A percentile compares a stretch with the other conserved stretches of the same genome.
These are phyloP conservation scores for Beauveria sp. DNA, from an alignment of 2,329 filamentous ascomycete species.

Conservation along the genomic window DNA sequence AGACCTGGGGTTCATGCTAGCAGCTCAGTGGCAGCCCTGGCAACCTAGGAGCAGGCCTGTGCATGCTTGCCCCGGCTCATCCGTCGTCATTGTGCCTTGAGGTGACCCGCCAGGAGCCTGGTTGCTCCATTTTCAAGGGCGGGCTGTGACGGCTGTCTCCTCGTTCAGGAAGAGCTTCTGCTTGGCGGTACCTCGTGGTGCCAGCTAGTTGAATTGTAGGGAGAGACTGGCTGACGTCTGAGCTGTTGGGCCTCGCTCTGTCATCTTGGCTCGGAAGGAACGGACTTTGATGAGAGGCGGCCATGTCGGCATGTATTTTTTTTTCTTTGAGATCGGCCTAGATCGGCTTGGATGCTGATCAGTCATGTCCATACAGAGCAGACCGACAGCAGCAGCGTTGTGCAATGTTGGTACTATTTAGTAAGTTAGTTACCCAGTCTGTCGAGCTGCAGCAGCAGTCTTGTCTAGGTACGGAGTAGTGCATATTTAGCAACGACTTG, in stretches of 20 bases:
- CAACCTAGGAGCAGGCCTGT: neutral
- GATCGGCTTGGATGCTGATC: too few relatives aligned
- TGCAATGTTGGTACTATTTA: too few relatives aligned
- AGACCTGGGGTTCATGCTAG: slow-evolving; percentile 3
- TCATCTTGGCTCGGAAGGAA: neutral
- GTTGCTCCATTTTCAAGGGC: neutral
- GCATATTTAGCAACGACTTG: neutral
- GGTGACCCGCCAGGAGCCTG: neutral
- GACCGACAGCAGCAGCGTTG: too few relatives aligned
- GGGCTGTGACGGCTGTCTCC: neutral
- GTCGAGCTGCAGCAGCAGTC: too few relatives aligned
- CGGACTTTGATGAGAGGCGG: too few relatives aligned
- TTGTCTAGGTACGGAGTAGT: neutral
- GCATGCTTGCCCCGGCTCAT: slow-evolving; percentile 6
- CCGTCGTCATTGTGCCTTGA: slow-evolving; percentile 12
- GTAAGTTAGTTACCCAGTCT: too few relatives aligned
- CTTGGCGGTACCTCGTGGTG: neutral
- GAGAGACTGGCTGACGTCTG: neutral
- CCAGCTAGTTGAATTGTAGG: neutral
- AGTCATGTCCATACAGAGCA: too few relatives aligned
- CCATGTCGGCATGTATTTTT: too few relatives aligned
- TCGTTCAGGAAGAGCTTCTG: neutral
- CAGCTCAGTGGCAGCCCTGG: neutral
- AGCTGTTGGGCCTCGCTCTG: neutral
- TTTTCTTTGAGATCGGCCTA: too few relatives aligned